A percentile compares a stretch with the other conserved stretches of the same genome.
Conservation (phyloP, 768 basidiomycete genomes). For the Mycena galopus region DNA sequence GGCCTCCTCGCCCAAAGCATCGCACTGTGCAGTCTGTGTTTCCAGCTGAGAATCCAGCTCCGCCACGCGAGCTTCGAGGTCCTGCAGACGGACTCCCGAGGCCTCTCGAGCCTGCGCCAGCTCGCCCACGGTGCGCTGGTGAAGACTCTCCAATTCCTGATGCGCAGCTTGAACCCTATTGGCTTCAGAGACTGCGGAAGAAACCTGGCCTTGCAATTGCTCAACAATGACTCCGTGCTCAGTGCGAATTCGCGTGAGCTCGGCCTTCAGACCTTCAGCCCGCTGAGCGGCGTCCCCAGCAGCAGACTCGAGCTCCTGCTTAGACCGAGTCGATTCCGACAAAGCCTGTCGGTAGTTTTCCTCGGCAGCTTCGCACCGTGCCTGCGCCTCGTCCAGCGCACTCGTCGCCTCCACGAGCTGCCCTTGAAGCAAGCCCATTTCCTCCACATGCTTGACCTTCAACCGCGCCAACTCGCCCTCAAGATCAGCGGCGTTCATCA, state of each 20-base stretch:
- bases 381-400: slow-evolving; percentile 52
- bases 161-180: slow-evolving; percentile 30
- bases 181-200: slow-evolving; percentile 40
- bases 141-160: slow-evolving; percentile 41
- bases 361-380: slow-evolving; percentile 48
- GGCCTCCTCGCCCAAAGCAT: slow-evolving; percentile 53
- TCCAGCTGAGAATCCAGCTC: slow-evolving; percentile 53
- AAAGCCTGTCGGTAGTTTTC: slow-evolving; percentile 50
- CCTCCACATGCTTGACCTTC: slow-evolving; percentile 51
- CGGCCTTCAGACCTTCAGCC: slow-evolving; percentile 27
- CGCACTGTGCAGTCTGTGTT: slow-evolving; percentile 52
- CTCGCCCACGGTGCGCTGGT: slow-evolving; percentile 38
- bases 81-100: slow-evolving; percentile 12
- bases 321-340: slow-evolving; percentile 47
- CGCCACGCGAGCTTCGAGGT: slow-evolving; percentile 50
- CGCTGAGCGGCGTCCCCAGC: slow-evolving; percentile 37
- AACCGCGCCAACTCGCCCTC: slow-evolving; percentile 48
- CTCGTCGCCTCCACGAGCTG: slow-evolving; percentile 51
- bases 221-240: slow-evolving; percentile 37
- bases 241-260: slow-evolving; percentile 29
- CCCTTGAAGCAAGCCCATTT: slow-evolving; percentile 51
- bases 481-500: slow-evolving; percentile 38
- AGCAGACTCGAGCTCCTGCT: slow-evolving; percentile 47
- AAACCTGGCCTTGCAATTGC: slow-evolving; percentile 42
- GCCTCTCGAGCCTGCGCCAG: slow-evolving; percentile 23